Evolutionary conservation across 176 grass and related monocot species (phyloP), one percentile per base, ranked within the genome.

Genomic region (Guadua angustifolia): DNA sequence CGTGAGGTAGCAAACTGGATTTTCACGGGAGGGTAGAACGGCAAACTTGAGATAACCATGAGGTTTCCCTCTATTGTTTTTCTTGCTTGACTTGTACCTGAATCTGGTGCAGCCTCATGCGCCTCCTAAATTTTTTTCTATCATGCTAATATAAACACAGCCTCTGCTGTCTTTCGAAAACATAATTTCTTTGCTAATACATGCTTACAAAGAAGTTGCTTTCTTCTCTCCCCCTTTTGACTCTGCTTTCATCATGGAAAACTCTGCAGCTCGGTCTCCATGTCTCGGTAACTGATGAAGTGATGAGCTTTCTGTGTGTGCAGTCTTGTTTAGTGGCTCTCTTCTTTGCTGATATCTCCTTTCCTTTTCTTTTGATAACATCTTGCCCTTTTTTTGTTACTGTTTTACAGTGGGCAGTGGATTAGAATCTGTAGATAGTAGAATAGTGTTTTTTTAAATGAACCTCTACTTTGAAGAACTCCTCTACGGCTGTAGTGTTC

Each of bases 231-330:
- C 24, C 24, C 38, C 66, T 86, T 86, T 89, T 86, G 72, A 86
- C 78, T 80, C 70, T 82, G 36, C 83, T 86, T 82, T 89, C 59
- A 86, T 86, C 88, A 82, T 86, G 72, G 72, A 40, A 77, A 86
- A 62, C 65, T 86, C 86, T 86, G 78, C 78, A 82, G 39, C 51
- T 80, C 77, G 78, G 71, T 85, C 88, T 81, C 83, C 64, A 26
- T 85, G 71, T n/a, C 71, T 79, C 68, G 17, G 67, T 49, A 26
- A 70, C 2, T 21, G 44, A 62, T 77, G 25, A 61, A 70, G 2
- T 26, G 55, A 62, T 77, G 25, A 61, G 38, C 69, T 86, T 74
- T 80, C 9, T 33, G 25, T 2, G 16, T 11, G 16, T 19, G 46
- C 26, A 21, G 15, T 53, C 21, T 73, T 7, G 47, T 53, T 64